phyloP scores from a whole-genome alignment of 2,329 filamentous ascomycete genomes.

The Trichoderma harzianum region DNA sequence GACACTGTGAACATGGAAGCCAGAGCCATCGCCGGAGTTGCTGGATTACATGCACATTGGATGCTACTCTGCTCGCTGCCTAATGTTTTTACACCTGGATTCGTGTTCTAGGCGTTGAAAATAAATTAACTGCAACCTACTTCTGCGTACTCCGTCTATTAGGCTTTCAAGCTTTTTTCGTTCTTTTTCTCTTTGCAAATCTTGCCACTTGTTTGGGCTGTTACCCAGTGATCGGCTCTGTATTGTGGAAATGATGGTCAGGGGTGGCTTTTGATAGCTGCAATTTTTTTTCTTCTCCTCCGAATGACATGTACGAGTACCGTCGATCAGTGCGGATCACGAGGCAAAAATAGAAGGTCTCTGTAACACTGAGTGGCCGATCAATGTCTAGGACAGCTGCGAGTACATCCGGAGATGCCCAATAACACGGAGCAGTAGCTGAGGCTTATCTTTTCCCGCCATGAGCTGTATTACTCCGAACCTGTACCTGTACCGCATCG shows the following conservation, averaged over 20 bases:
- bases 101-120: neutral
- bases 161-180: neutral
- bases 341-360: conserved; percentile 13
- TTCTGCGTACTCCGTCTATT: neutral
- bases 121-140: neutral
- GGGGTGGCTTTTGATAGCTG: neutral
- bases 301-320: neutral
- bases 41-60: neutral
- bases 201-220: neutral
- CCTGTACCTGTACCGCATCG: neutral
- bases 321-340: conserved; percentile 11
- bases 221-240: conserved; percentile 11
- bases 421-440: neutral
- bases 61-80: conserved; percentile 2
- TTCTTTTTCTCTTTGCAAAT: neutral
- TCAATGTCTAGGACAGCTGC: neutral
- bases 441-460: neutral
- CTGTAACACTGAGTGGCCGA: neutral
- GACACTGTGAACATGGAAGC: neutral
- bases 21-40: neutral
- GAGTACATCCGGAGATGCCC: neutral
- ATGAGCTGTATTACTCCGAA: neutral
- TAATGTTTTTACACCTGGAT: neutral
- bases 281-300: neutral
- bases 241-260: conserved; percentile 14